phyloP scores from a whole-genome alignment of 805 yeast genomes.

The Pichia thaimueangensis region DNA sequence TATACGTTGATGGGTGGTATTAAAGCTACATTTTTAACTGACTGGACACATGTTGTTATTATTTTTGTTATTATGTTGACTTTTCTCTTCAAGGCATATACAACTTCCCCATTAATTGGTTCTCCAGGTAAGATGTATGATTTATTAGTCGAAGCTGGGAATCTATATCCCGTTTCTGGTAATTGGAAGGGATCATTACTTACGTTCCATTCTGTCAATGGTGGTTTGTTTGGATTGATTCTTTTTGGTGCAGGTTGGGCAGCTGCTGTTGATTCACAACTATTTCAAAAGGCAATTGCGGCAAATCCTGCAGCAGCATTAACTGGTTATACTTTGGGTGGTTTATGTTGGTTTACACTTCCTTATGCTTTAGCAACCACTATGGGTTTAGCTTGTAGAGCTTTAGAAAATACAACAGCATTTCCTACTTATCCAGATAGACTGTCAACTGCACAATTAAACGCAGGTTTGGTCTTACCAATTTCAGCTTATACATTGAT shows the following conservation, averaged over 20 bases:
- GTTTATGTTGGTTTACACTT: constrained; percentile 39
- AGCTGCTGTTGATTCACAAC: constrained; percentile 28
- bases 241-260: constrained; percentile 34
- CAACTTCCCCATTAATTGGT: constrained; percentile 28
- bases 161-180: constrained; percentile 16
- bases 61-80: constrained; percentile 28
- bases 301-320: constrained; percentile 35
- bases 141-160: constrained; percentile 25
- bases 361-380: constrained; percentile 33
- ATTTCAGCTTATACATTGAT: constrained; percentile 44
- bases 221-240: constrained; percentile 25
- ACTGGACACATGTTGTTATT: constrained; percentile 34
- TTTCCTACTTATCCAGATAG: constrained; percentile 22
- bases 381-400: constrained; percentile 37
- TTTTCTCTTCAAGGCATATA: constrained; percentile 26
- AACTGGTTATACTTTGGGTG: constrained; percentile 42
- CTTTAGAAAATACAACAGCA: constrained; percentile 21
- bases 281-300: constrained; percentile 37
- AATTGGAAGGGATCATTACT: constrained; percentile 20
- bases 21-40: constrained; percentile 36
- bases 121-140: constrained; percentile 33
- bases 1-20: constrained; percentile 37
- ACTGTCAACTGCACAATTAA: constrained; percentile 37
- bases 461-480: constrained; percentile 45
- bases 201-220: constrained; percentile 25